Base-by-base conservation (phyloP, 768 basidiomycete species). In the Mycena polygramma region DNA sequence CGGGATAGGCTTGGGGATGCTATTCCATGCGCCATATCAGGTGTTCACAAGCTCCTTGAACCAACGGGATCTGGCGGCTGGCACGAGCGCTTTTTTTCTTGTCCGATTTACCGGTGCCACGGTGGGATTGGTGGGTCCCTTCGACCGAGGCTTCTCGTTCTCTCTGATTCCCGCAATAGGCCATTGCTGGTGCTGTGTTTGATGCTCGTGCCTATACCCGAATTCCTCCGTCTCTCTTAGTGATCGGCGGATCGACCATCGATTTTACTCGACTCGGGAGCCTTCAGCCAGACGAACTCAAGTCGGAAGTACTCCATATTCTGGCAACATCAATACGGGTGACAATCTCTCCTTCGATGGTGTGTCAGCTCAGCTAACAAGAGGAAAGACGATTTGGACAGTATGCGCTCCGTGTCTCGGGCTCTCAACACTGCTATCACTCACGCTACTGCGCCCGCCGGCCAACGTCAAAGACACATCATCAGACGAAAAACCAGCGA, bases 101-200 rank as follows among this genome's bases (percentile, higher is more conserved):
- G 93, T 94, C 53, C 87, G 94, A 52, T 95, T 95, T 81, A 95
- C 94, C 45, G 94, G 94, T 11, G 93, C 94, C 39, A 94, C 94
- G 3, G 84, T 92, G 46, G 94, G 94, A 70, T 80, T 96, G 82
- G 94, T 94, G 79, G 74, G 91, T 77, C 22, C 11, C 1, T 20
- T 57, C 36, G 30, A 51, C 43, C 57, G 17, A 66, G 36, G 24
- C 24, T 62, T 65, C 26, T 43, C 57, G 22, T 22, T 41, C 19
- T 68, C 69, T 74, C 72, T 75, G 63, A 77, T 69, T 63, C 59
- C 60, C 48, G 26, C 54, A 57, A 58, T 74, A 95, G 94, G 89
- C 94, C 55, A 84, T 93, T 36, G 90, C 94, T 63, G 93, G 94
- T 20, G 88, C 93, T 49, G 84, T 93, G 68, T 94, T 93, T 79